A percentile compares a stretch with the other conserved stretches of the same genome.
Conservation (phyloP, 352 stramenopile genomes). For the Phytophthora aleatoria region DNA sequence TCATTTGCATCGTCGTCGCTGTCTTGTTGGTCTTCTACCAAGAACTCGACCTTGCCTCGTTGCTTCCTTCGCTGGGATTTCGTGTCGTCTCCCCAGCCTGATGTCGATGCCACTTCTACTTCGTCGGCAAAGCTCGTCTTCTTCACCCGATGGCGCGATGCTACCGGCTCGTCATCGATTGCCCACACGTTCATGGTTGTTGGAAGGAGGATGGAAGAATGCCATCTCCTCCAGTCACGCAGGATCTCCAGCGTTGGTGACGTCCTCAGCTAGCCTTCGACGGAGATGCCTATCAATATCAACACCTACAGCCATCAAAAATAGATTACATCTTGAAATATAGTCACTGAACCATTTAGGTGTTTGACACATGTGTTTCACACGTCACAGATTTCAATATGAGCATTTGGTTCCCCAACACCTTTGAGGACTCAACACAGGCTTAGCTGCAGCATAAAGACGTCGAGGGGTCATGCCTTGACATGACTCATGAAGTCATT, state of each 20-base stretch:
- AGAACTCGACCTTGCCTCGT: slow-evolving; percentile 28
- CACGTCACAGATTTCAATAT: slow-evolving; percentile 23
- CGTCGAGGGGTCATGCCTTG: slow-evolving; percentile 9
- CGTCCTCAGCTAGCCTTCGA: slow-evolving; percentile 16
- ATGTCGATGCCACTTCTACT: slow-evolving; percentile 14
- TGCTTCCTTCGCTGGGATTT: slow-evolving; percentile 24
- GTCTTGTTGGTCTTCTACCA: slow-evolving; percentile 27
- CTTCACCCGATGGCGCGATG: slow-evolving; percentile 12
- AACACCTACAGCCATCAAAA: slow-evolving; percentile 6
- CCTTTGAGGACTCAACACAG: slow-evolving; percentile 15
- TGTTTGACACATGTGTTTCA: slow-evolving; percentile 15
- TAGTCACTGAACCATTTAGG: slow-evolving; percentile 7
- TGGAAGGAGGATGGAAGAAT: slow-evolving; percentile 20
- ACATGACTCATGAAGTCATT: slow-evolving; percentile 3
- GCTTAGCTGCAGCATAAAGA: slow-evolving; percentile 18
- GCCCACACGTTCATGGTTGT: slow-evolving; percentile 32
- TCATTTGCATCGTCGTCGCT: slow-evolving; percentile 24
- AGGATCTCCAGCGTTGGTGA: background rate
- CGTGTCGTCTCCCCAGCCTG: slow-evolving; percentile 12
- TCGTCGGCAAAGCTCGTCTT: slow-evolving; percentile 22
- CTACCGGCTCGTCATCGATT: slow-evolving; percentile 23
- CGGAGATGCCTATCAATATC: slow-evolving; percentile 22
- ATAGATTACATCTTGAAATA: slow-evolving; percentile 7
- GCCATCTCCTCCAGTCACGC: background rate
- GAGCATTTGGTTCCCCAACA: background rate